These are phyloP conservation scores for Rhodosorus marinus DNA, from an alignment of 23 red algal genomes.

Conservation along the genomic window DNA sequence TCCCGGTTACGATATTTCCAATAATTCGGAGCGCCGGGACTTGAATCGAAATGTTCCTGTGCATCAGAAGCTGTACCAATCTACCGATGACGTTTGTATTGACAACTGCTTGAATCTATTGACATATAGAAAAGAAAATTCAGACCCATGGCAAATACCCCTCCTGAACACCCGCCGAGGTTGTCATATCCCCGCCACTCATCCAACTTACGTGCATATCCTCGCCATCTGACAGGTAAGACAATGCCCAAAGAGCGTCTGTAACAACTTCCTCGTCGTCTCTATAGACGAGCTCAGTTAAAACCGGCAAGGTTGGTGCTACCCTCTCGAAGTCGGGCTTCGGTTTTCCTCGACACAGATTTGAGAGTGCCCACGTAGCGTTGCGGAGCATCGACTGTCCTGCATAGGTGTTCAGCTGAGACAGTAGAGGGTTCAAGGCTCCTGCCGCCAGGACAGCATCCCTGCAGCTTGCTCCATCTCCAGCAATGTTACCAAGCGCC, in stretches of 20 bases:
- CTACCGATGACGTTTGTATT: conserved; percentile 58
- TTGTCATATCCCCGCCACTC: too few relatives aligned
- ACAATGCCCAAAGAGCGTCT: conserved; percentile 93
- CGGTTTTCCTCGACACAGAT: conserved; percentile 92
- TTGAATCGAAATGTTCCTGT: conserved; percentile 66
- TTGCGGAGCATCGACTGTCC: conserved; percentile 88
- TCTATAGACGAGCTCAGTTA: conserved; percentile 54
- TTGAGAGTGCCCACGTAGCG: conserved; percentile 89
- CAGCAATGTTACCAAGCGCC: conserved; percentile 96
- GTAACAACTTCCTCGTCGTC: conserved; percentile 89
- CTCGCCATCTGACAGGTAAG: conserved; percentile 63
- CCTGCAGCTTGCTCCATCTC: conserved; percentile 68
- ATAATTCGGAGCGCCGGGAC: conserved; percentile 70
- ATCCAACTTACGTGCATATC: too few relatives aligned
- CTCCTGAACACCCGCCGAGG: too few relatives aligned
- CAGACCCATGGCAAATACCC: too few relatives aligned
- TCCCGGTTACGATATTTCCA: conserved; percentile 93
- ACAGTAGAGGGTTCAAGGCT: conserved; percentile 62
- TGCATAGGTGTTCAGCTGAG: conserved; percentile 34
- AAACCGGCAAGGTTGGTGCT: conserved; percentile 33
- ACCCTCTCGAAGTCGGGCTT: conserved; percentile 59
- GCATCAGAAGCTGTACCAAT: conserved; percentile 66
- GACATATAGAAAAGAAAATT: too few relatives aligned
- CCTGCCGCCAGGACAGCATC: conserved; percentile 66
- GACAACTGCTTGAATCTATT: conserved; percentile 65